Evolutionary conservation across 257 asterid genomes (phyloP), one percentile per base, ranked within the genome.

Genomic region (Thymus quinquecostatus): DNA sequence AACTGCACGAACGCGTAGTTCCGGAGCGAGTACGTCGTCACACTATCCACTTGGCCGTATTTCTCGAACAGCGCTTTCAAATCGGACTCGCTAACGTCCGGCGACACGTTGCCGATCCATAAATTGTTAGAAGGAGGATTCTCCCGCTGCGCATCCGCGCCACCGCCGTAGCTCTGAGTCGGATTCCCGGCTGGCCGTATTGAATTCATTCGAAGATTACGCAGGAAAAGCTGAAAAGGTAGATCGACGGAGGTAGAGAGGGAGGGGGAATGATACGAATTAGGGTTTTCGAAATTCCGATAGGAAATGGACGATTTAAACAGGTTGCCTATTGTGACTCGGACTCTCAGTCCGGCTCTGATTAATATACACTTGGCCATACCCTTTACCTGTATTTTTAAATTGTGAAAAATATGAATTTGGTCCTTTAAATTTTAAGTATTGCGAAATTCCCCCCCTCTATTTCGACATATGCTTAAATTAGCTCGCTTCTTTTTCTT

Each of bases 51-150:
- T 40, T 76, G 77, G 33, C 99, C 97, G 69, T 82, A 69, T 32
- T 82, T 88, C 27, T 82, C 91, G 43, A 89, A 83, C 49, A 91
- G 64, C n/a, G 83, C 77, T 60, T 77, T 83, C 69, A 94, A 69
- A 8, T 94, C 96, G 4, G 95, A 44, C 28, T 94, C 97, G 48
- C 79, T 84, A 1, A 88, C 97, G 29, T 84, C 97, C 1, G 85
- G 66, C 3, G 90, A 59, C 53, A 94, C 78, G 73, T 89, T 94
- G 0, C 99, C 99, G 57, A 94, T 86, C 99, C 99, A 94, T 2
- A 94, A 76, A 68, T 85, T 94, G 54, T 87, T 89, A 48, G 99
- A 86, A 54, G 96, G 90, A 64, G 90, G 90, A 55, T 88, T 91
- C 60, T 63, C 81, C 58, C 78, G 76, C 60, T 64, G 76, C 32